Evolutionary conservation across 164 flowering plant species (phyloP).

Genomic region (Piper longum): DNA sequence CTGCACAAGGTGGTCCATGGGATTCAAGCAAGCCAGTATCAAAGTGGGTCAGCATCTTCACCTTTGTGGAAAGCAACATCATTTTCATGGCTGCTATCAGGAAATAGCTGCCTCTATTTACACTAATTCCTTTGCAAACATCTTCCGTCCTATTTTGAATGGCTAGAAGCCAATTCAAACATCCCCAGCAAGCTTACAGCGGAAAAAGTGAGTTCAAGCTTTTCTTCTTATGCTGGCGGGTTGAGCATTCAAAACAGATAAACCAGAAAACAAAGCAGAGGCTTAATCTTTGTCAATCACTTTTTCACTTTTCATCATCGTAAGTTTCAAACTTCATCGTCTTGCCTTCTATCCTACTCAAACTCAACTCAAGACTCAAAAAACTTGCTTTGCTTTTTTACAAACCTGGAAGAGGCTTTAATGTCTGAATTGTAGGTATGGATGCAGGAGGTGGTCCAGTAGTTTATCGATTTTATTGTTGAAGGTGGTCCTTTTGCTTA

Average conservation of each 20-base stretch:
- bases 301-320: not conserved
- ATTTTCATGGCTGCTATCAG: not conserved
- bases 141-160: no score
- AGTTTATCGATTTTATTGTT: not conserved
- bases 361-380: not conserved
- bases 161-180: no score
- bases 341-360: not conserved
- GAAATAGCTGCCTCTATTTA: not conserved
- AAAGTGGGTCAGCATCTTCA: no score
- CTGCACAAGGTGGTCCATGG: not conserved
- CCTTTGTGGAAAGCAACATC: not conserved
- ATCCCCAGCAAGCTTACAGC: not conserved
- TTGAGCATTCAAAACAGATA: not conserved
- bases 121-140: no score
- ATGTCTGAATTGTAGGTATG: not conserved
- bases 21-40: not conserved
- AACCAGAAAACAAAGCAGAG: not conserved
- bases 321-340: not conserved
- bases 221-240: not conserved
- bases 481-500: not conserved
- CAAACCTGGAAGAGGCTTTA: not conserved
- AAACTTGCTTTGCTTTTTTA: not conserved
- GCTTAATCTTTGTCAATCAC: not conserved
- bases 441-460: not conserved
- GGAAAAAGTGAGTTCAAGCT: not conserved